Conservation (phyloP, 306 rosid genomes). For the Sophora flavescens region DNA sequence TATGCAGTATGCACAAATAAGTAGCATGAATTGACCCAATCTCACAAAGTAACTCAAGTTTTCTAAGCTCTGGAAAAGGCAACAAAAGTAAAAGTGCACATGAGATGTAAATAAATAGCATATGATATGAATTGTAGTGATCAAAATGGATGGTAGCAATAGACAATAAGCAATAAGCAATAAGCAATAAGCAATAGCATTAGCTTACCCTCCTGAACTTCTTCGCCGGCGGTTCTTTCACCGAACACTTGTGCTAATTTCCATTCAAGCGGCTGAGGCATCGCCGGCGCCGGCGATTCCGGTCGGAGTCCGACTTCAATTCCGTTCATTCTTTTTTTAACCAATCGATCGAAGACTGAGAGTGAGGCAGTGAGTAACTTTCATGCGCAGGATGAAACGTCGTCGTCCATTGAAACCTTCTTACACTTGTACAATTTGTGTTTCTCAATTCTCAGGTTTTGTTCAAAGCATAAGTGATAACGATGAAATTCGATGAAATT, state of each 20-base stretch:
- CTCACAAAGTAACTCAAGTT: neutral
- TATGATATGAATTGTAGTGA: constrained; percentile 2
- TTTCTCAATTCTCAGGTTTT: too few species aligned
- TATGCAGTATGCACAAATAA: neutral
- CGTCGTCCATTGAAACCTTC: constrained; percentile 43
- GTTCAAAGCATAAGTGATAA: neutral
- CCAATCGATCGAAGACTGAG: too few species aligned
- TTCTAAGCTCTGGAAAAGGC: neutral
- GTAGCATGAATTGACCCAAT: neutral
- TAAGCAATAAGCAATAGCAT: neutral
- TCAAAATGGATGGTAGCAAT: neutral
- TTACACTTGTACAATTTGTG: neutral
- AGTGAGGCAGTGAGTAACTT: neutral
- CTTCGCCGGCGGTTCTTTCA: constrained; percentile 55
- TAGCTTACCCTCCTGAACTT: constrained; percentile 68
- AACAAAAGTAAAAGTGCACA: neutral
- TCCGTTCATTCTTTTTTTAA: neutral
- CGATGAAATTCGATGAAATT: constrained; percentile 7
- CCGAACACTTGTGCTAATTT: constrained; percentile 70
- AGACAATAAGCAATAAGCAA: neutral
- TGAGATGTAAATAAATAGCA: neutral
- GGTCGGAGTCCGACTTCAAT: neutral
- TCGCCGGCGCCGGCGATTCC: neutral
- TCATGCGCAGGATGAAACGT: constrained; percentile 36
- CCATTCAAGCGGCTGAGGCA: constrained; percentile 58